Conservation (phyloP, 1,139 yeast genomes). For the Geotrichum carabidarum region DNA sequence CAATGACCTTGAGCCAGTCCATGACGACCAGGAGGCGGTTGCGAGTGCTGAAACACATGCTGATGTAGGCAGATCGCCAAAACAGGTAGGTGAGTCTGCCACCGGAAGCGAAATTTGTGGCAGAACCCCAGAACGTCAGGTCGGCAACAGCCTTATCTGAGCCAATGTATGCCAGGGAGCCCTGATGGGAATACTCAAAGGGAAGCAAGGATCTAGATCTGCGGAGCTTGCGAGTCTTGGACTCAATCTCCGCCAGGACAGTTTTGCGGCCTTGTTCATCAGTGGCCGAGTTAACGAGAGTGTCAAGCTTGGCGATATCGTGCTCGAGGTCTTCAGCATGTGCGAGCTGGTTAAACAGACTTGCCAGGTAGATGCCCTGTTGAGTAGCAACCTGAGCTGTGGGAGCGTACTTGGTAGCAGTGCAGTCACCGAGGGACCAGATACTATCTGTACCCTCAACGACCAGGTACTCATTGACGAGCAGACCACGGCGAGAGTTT, state of each 20-base stretch:
- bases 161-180: slow-evolving; percentile 67
- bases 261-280: slow-evolving; percentile 34
- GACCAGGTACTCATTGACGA: slow-evolving; percentile 75
- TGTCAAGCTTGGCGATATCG: slow-evolving; percentile 40
- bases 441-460: slow-evolving; percentile 80
- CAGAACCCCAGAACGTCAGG: slow-evolving; percentile 72
- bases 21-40: slow-evolving; percentile 77
- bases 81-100: slow-evolving; percentile 83
- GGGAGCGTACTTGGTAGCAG: slow-evolving; percentile 83
- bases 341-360: slow-evolving; percentile 62
- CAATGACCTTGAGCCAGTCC: slow-evolving; percentile 82
- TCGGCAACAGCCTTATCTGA: slow-evolving; percentile 93
- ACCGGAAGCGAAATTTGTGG: slow-evolving; percentile 68
- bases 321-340: slow-evolving; percentile 58
- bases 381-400: slow-evolving; percentile 97
- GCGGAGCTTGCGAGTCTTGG: slow-evolving; percentile 40
- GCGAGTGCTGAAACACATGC: slow-evolving; percentile 86
- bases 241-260: slow-evolving; percentile 38
- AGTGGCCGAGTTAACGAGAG: slow-evolving; percentile 38
- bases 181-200: slow-evolving; percentile 59
- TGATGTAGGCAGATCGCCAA: slow-evolving; percentile 91
- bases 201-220: slow-evolving; percentile 71
- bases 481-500: slow-evolving; percentile 82
- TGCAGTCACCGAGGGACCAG: slow-evolving; percentile 91
- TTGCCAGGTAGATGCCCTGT: slow-evolving; percentile 79